Evolutionary conservation across 257 asterid genomes (phyloP).

Genomic region (Nicotiana obtusifolia): DNA sequence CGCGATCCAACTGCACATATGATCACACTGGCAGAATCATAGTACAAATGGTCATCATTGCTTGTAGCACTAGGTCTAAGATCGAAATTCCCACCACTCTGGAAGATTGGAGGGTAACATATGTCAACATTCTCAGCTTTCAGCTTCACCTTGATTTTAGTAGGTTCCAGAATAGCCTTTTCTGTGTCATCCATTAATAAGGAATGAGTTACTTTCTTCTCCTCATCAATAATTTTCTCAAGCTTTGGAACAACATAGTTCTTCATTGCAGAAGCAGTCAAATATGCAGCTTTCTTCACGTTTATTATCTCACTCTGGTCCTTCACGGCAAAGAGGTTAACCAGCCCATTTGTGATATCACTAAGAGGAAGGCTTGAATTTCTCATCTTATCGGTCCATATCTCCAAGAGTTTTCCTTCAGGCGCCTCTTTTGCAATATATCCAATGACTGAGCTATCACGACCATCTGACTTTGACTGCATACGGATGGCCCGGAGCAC

Average conservation of each 20-base stretch:
- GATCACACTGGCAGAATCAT: constrained; percentile 28
- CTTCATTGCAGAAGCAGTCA: constrained; percentile 26
- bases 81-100: constrained; percentile 29
- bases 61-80: constrained; percentile 28
- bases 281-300: constrained; percentile 29
- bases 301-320: constrained; percentile 18
- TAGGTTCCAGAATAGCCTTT: constrained; percentile 26
- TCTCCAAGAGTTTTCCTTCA: constrained; percentile 25
- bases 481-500: constrained; percentile 10
- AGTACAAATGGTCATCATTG: constrained; percentile 22
- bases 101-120: constrained; percentile 28
- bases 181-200: constrained; percentile 30
- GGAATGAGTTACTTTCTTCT: constrained; percentile 24
- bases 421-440: constrained; percentile 22
- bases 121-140: constrained; percentile 31
- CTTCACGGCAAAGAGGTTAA: constrained; percentile 24
- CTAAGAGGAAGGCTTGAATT: constrained; percentile 13
- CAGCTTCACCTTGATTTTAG: constrained; percentile 27
- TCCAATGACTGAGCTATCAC: constrained; percentile 16
- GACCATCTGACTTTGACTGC: constrained; percentile 9
- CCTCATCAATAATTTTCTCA: constrained; percentile 28
- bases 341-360: constrained; percentile 22
- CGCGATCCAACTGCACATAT: constrained; percentile 30
- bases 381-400: constrained; percentile 18
- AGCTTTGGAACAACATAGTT: constrained; percentile 27